Percentiles rank a stretch among this genome's conserved stretches.
These are phyloP conservation scores for Penstemon davidsonii DNA, from an alignment of 257 asterid species.

Conservation along the genomic window DNA sequence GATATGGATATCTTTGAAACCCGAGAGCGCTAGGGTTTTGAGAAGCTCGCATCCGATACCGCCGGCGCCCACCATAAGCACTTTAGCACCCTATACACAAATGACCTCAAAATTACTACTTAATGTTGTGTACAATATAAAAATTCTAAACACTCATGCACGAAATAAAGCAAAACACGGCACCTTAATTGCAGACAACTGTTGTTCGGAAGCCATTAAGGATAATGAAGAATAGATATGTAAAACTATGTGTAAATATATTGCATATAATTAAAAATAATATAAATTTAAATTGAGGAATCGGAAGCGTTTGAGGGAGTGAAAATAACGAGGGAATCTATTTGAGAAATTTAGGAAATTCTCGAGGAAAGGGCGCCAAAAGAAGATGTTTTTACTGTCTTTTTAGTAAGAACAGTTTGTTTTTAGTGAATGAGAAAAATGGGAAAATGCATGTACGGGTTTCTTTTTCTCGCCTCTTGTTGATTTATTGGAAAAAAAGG, in stretches of 20 bases:
- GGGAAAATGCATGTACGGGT: no score
- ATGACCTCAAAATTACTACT: slow-evolving; percentile 9
- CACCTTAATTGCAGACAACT: slow-evolving; percentile 69
- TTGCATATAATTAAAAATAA: slow-evolving; percentile 19
- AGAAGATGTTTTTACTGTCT: slow-evolving; percentile 2
- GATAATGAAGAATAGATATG: slow-evolving; percentile 21
- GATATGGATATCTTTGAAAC: slow-evolving; percentile 83
- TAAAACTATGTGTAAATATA: slow-evolving; percentile 14
- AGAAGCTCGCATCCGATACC: slow-evolving; percentile 97
- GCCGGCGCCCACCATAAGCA: slow-evolving; percentile 99
- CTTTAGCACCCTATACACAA: slow-evolving; percentile 66
- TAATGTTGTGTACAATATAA: not conserved
- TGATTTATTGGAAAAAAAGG: no score
- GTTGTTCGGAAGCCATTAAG: slow-evolving; percentile 67
- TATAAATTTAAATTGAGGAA: not conserved
- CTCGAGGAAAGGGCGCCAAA: slow-evolving; percentile 63
- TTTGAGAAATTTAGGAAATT: slow-evolving; percentile 25
- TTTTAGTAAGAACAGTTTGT: no score
- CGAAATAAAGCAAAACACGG: not conserved
- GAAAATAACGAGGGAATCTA: slow-evolving; percentile 35
- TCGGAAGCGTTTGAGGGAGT: slow-evolving; percentile 23
- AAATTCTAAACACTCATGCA: not conserved
- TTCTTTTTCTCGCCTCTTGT: no score
- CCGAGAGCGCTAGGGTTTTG: slow-evolving; percentile 93
- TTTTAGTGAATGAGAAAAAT: no score